Evolutionary conservation across 495 filamentous ascomycete genomes (phyloP), one percentile per base, ranked within the genome.

Genomic region (Trichoderma gamsii): DNA sequence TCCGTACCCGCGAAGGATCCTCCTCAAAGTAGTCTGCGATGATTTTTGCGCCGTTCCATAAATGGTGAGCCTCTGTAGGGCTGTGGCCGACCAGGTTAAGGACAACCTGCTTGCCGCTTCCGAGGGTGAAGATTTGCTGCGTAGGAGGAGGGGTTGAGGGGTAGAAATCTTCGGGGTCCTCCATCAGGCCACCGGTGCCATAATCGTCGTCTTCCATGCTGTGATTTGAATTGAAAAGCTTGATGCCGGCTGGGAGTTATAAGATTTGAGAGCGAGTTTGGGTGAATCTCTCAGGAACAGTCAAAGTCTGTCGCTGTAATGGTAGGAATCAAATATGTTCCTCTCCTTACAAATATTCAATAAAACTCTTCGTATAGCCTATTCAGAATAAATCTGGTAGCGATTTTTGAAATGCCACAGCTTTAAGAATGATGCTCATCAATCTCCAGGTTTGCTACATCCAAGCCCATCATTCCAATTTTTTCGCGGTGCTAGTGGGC

Each of bases 61-160:
- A 87, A 64, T 90, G 85, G 77, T 98, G 91, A 5, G 92, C 94
- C 85, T 96, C 97, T 27, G 96, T 83, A 12, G 94, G 92, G 82
- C 90, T 93, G 77, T 92, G 88, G 64, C 94, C 94, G 46, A 98
- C 92, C 7, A 98, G 86, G 72, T 89, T 87, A 69, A 98, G 84
- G 68, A 80, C 85, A 67, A 97, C 82, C 4, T 79, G 81, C 68
- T 86, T 78, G 41, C 89, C 90, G 11, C 84, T 87, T 51, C 86
- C 80, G 75, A 93, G 85, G 27, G 81, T 84, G 81, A 96, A 87
- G 49, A 85, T 81, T 67, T 88, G 86, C 67, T 82, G 85, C 13
- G 90, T 92, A 23, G 89, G 85, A 23, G 85, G 83, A 61, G 87
- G 87, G 68, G 90, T 85, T 0, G 90, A 86, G 15, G 85, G 85